Conservation (phyloP, 2,329 filamentous ascomycete species). For the Venturia asperata region DNA sequence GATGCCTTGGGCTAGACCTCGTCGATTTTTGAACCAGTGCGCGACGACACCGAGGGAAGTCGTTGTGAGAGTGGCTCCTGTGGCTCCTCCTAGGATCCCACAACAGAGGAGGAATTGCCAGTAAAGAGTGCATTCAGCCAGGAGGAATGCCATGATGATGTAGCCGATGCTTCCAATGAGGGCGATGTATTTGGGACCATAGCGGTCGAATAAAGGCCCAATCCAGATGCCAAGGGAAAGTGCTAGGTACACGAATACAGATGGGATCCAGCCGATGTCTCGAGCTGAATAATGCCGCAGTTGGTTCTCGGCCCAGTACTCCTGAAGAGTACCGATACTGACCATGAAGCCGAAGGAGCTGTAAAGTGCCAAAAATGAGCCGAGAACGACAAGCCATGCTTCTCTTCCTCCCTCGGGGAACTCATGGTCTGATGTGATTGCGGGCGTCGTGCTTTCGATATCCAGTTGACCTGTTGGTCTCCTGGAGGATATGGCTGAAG, state of each 20-base stretch:
- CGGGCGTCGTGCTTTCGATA: neutral
- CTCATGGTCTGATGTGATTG: constrained; percentile 4
- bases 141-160: constrained; percentile 14
- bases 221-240: constrained; percentile 28
- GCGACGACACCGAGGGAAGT: constrained; percentile 32
- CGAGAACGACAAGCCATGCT: constrained; percentile 37
- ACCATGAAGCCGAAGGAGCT: constrained; percentile 25
- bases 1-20: constrained; percentile 35
- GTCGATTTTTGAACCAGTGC: constrained; percentile 34
- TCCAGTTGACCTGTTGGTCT: neutral
- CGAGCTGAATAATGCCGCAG: neutral
- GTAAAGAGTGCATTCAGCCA: constrained; percentile 26
- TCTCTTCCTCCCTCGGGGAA: constrained; percentile 34
- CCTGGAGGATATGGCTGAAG: neutral
- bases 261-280: constrained; percentile 28
- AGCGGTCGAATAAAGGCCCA: constrained; percentile 30
- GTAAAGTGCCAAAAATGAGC: constrained; percentile 31
- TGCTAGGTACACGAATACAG: constrained; percentile 27
- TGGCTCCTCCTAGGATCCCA: constrained; percentile 34
- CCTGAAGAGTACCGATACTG: constrained; percentile 18
- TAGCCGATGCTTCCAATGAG: neutral
- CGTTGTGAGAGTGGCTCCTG: constrained; percentile 35
- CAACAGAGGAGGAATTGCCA: constrained; percentile 39
- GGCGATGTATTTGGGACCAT: constrained; percentile 23
- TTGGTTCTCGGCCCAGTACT: constrained; percentile 20